Base-by-base conservation (phyloP, 345 rosid species). In the Melaleuca quinquenervia region DNA sequence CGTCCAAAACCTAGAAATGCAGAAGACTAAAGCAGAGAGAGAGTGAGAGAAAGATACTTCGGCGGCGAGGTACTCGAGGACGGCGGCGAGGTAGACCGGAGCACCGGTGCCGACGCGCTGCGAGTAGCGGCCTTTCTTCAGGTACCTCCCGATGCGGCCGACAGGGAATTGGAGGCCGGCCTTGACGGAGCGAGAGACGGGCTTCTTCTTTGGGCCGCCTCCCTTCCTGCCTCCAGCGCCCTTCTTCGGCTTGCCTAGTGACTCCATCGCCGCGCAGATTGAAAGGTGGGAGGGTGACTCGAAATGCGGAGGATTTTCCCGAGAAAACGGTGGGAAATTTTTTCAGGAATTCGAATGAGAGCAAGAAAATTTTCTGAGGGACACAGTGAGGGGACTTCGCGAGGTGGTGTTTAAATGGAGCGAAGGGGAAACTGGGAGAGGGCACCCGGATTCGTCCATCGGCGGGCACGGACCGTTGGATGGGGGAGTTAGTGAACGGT, bases 201-300 rank as follows among this genome's bases (percentile, higher is more conserved):
- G 83, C 84, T 90, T 90, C 92, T 90, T 90, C 91, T 87, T 90
- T 5, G 92, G 92, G 44, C 91, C 92, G 8, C 90, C 91, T 16
- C 91, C 92, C 49, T 85, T 90, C 86, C 91, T 88, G 21, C 90
- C 92, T 6, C 87, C 92, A 8, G 91, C 92, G 48, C 92, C 92
- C 62, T 90, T 90, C 88, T 90, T 90, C 86, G 86, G 52, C 86
- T 89, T 89, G 14, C 84, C 84, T 44, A 85, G 86, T 32, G 88
- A 13, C 3, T 90, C 91, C 91, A 90, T 85, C 78, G 70, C 27
- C 56, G 78, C 74, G 53, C 75, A 52, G 82, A 84, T 82, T 36
- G 84, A 84, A 20, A 50, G 29, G 4, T 41, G 20, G 48, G 15
- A 1, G 36, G 11, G 7, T 26, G 52, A 22, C 55, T 9, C 36